phyloP scores from a whole-genome alignment of 116 monocot species.

The Posidonia oceanica region DNA sequence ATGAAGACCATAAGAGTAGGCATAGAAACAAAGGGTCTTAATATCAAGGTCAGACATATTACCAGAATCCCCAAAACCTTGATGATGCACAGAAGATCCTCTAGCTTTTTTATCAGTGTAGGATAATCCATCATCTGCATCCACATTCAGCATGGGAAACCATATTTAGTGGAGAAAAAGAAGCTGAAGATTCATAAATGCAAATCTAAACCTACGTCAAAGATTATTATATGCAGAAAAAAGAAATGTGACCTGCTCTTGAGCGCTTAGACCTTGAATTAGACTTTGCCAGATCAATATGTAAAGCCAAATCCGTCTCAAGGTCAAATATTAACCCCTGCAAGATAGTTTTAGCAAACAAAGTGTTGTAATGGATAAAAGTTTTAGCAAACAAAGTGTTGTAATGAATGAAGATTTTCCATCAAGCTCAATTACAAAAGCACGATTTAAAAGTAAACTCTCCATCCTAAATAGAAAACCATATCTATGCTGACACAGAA shows the following conservation, averaged over 20 bases:
- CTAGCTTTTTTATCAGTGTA: constrained; percentile 31
- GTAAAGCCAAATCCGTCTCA: constrained; percentile 51
- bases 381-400: too few relatives aligned
- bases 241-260: constrained; percentile 29
- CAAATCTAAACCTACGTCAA: background rate
- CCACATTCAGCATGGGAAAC: too few relatives aligned
- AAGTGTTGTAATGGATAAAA: background rate
- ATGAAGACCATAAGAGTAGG: background rate
- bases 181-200: background rate
- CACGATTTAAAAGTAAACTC: too few relatives aligned
- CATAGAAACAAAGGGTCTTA: background rate
- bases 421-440: too few relatives aligned
- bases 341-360: background rate
- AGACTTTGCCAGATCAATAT: constrained; percentile 69
- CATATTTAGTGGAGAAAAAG: background rate
- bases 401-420: too few relatives aligned
- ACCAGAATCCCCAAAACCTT: constrained; percentile 42
- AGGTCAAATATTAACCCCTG: constrained; percentile 79
- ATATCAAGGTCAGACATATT: constrained; percentile 12
- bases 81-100: constrained; percentile 23
- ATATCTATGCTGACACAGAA: too few relatives aligned
- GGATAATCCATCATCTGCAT: constrained; percentile 29
- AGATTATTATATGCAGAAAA: background rate
- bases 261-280: constrained; percentile 63
- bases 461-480: too few relatives aligned